phyloP scores from a whole-genome alignment of 179 eudicot genomes.

The Nepenthes alata region DNA sequence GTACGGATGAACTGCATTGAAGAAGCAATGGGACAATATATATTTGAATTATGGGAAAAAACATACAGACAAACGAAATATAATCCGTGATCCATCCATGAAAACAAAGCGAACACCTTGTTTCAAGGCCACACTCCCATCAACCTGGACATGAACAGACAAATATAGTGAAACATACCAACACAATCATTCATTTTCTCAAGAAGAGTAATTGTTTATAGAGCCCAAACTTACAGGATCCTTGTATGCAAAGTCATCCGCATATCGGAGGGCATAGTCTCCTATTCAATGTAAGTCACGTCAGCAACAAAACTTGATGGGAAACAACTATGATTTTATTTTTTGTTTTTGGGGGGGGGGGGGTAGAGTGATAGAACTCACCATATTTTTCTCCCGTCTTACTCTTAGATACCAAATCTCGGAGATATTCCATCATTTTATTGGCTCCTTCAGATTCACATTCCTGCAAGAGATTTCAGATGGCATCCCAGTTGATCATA shows the following conservation, averaged over 20 bases:
- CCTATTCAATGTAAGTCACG: conserved; percentile 34
- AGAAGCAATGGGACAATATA: not conserved
- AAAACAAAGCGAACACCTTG: conserved; percentile 95
- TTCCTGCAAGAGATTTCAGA: conserved; percentile 33
- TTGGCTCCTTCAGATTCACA: conserved; percentile 98
- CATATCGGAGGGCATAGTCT: conserved; percentile 56
- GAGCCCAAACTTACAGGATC: conserved; percentile 69
- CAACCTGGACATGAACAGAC: conserved; percentile 40
- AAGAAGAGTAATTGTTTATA: not conserved
- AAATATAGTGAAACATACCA: not conserved
- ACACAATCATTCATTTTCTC: not conserved
- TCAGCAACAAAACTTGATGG: conserved; percentile 12
- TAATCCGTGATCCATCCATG: conserved; percentile 90
- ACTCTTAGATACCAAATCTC: conserved; percentile 71
- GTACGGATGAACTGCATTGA: not conserved
- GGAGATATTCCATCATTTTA: conserved; percentile 74
- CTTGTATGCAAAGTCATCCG: conserved; percentile 81
- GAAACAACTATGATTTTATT: not conserved
- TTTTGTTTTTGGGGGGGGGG: not conserved
- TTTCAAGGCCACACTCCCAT: conserved; percentile 79
- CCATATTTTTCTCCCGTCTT: conserved; percentile 77
- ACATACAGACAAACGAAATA: conserved; percentile 74
- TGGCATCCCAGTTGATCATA: not conserved
- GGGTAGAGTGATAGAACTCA: conserved; percentile 15
- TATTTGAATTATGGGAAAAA: not conserved